These are phyloP conservation scores for Claviceps monticola DNA, from an alignment of 2,329 filamentous ascomycete species.

Conservation along the genomic window DNA sequence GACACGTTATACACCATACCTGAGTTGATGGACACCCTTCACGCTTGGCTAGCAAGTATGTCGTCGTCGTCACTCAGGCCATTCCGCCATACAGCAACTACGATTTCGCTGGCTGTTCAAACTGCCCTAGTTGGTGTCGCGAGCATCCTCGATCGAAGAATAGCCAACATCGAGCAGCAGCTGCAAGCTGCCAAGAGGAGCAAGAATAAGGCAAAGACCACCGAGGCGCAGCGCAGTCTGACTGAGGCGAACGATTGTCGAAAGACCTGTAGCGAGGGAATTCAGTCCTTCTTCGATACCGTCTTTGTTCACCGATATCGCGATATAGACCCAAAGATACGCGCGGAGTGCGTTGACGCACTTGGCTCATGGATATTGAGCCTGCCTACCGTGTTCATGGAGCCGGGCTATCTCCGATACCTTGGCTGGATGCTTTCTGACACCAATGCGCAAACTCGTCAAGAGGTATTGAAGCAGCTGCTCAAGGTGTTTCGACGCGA, in stretches of 20 bases:
- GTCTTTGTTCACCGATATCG: constrained; percentile 94
- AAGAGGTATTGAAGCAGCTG: constrained; percentile 79
- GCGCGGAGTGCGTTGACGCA: constrained; percentile 75
- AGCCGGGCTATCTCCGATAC: constrained; percentile 81
- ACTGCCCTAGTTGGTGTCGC: constrained; percentile 64
- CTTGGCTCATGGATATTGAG: constrained; percentile 79
- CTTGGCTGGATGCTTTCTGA: constrained; percentile 94
- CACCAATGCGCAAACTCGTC: constrained; percentile 54
- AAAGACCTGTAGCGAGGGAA: constrained; percentile 53
- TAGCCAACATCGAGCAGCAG: constrained; percentile 66
- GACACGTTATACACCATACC: constrained; percentile 65
- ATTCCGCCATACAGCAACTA: constrained; percentile 86
- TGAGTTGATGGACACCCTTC: constrained; percentile 73
- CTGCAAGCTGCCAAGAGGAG: constrained; percentile 59
- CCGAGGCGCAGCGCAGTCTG: constrained; percentile 58
- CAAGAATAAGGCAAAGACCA: constrained; percentile 66
- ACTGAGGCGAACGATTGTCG: constrained; percentile 57
- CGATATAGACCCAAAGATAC: constrained; percentile 80
- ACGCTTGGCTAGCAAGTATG: constrained; percentile 82
- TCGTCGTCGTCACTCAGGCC: constrained; percentile 77
- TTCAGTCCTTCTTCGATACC: constrained; percentile 80
- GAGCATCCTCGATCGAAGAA: constrained; percentile 53
- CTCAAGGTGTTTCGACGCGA: constrained; percentile 66
- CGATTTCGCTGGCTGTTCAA: constrained; percentile 67
- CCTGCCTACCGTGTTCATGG: constrained; percentile 78